These are phyloP conservation scores for Toxoplasma gondii DNA, from an alignment of 169 alveolate genomes.

Conservation along the genomic window DNA sequence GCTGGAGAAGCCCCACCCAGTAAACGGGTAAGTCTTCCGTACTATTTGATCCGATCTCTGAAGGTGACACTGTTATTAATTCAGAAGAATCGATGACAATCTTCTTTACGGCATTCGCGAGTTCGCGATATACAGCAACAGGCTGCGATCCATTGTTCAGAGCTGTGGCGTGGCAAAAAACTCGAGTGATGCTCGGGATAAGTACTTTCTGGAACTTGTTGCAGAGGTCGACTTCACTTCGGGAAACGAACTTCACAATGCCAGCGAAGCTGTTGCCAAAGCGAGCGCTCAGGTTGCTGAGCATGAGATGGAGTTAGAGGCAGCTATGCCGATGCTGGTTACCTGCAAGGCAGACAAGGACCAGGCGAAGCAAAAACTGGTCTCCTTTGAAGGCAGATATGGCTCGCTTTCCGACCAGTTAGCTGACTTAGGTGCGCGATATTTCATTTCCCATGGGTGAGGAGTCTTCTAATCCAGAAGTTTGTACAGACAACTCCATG, in stretches of 20 bases:
- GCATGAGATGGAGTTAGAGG: slow-evolving; percentile 63
- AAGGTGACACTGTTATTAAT: background rate
- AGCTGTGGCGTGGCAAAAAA: slow-evolving; percentile 83
- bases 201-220: slow-evolving; percentile 86
- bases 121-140: slow-evolving; percentile 81
- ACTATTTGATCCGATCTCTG: background rate
- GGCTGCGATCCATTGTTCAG: slow-evolving; percentile 88
- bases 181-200: slow-evolving; percentile 90
- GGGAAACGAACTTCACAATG: slow-evolving; percentile 75
- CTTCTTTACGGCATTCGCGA: slow-evolving; percentile 83
- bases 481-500: slow-evolving; percentile 12
- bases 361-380: background rate
- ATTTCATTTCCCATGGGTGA: background rate
- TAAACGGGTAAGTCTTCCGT: slow-evolving; percentile 64
- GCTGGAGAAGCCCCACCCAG: slow-evolving; percentile 81
- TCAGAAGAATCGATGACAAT: slow-evolving; percentile 44
- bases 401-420: background rate
- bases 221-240: slow-evolving; percentile 81
- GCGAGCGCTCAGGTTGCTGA: slow-evolving; percentile 59
- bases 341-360: slow-evolving; percentile 68
- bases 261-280: slow-evolving; percentile 18
- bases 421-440: background rate
- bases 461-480: background rate
- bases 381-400: background rate
- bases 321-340: slow-evolving; percentile 50